phyloP scores from a whole-genome alignment of 306 rosid genomes.

The Citrullus colocynthis region DNA sequence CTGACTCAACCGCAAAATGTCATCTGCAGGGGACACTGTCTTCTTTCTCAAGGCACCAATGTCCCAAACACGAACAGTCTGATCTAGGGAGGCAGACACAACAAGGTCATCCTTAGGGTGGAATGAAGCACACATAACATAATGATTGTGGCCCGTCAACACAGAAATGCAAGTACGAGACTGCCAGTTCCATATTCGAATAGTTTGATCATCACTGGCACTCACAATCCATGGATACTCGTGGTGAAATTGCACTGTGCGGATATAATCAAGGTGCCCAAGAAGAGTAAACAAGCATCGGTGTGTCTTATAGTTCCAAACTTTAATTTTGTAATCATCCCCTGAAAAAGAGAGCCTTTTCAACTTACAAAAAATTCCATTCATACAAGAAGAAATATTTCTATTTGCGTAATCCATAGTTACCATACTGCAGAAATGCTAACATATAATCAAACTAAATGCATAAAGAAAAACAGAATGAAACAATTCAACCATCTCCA shows the following conservation, averaged over 20 bases:
- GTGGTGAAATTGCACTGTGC: conserved; percentile 94
- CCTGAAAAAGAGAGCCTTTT: conserved; percentile 34
- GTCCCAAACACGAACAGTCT: conserved; percentile 98
- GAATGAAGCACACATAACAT: conserved; percentile 94
- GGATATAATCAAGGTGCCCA: conserved; percentile 95
- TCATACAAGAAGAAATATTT: not conserved
- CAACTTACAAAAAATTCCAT: not conserved
- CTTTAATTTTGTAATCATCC: conserved; percentile 97
- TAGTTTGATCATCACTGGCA: conserved; percentile 97
- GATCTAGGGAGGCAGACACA: conserved; percentile 92
- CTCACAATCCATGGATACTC: conserved; percentile 96
- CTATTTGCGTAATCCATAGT: not conserved
- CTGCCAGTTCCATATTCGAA: conserved; percentile 99
- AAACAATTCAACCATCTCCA: not conserved
- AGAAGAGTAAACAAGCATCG: conserved; percentile 88
- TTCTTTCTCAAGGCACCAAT: conserved; percentile 83
- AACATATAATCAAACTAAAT: not conserved
- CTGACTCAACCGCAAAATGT: conserved; percentile 76
- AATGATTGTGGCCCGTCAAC: conserved; percentile 93
- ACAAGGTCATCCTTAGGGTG: conserved; percentile 94
- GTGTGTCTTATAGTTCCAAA: conserved; percentile 97
- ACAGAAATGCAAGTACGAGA: conserved; percentile 94
- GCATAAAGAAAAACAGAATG: not conserved
- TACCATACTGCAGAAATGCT: not conserved
- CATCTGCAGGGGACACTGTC: conserved; percentile 89